phyloP scores from a whole-genome alignment of 106 monocot species.

The Posidonia australis region DNA sequence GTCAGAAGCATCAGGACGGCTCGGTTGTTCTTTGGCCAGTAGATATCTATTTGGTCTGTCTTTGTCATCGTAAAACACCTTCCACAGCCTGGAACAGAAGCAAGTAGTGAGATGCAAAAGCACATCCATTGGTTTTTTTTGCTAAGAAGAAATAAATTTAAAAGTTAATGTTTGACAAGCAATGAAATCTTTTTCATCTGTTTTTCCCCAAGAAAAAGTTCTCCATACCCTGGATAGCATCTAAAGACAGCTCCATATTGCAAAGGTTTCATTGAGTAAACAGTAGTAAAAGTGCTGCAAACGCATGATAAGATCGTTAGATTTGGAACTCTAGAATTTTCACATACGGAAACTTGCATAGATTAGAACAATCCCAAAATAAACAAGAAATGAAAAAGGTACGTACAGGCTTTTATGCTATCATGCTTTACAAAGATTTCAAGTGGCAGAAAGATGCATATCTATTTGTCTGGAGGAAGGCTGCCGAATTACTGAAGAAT shows the following conservation, averaged over 20 bases:
- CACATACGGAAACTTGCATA: not conserved
- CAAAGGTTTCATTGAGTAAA: slow-evolving; percentile 81
- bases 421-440: no score
- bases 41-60: slow-evolving; percentile 78
- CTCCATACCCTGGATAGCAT: slow-evolving; percentile 79
- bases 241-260: slow-evolving; percentile 78
- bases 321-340: not conserved
- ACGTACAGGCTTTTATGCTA: not conserved
- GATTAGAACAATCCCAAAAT: not conserved
- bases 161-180: not conserved
- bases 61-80: slow-evolving; percentile 88
- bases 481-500: no score
- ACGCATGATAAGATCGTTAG: not conserved
- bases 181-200: not conserved
- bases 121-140: not conserved
- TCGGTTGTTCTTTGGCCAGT: slow-evolving; percentile 69
- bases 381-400: not conserved
- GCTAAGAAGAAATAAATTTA: not conserved
- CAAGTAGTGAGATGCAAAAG: not conserved
- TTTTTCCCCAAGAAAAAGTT: not conserved
- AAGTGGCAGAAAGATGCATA: no score
- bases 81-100: slow-evolving; percentile 61
- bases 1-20: slow-evolving; percentile 71
- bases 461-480: no score
- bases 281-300: slow-evolving; percentile 81